phyloP scores from a whole-genome alignment of 2,329 filamentous ascomycete genomes.

The Ascochyta fabae region DNA sequence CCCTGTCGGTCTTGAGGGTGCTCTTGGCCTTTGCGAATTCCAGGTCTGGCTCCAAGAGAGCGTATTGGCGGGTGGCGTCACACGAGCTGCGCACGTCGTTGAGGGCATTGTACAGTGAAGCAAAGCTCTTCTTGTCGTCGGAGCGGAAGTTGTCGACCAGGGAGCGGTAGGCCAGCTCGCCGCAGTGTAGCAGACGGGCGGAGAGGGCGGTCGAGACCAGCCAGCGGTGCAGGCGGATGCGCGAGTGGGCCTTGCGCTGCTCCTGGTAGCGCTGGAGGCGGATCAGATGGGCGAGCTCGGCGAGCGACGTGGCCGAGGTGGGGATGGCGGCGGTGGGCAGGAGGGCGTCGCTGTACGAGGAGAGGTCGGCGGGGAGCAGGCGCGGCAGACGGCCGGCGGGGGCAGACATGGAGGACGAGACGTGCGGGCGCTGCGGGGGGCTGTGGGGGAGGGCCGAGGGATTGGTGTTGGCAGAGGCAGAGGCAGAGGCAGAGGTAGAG shows the following conservation, averaged over 20 bases:
- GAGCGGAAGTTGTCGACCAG: slow-evolving; percentile 79
- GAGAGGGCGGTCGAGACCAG: slow-evolving; percentile 77
- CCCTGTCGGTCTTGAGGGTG: slow-evolving; percentile 51
- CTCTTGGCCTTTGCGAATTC: slow-evolving; percentile 57
- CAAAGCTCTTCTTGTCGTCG: slow-evolving; percentile 80
- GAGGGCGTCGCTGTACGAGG: slow-evolving; percentile 69
- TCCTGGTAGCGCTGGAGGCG: slow-evolving; percentile 81
- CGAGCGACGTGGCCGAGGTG: slow-evolving; percentile 71
- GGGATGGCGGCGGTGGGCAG: slow-evolving; percentile 61
- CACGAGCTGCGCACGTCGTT: slow-evolving; percentile 81
- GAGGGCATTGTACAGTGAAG: slow-evolving; percentile 75
- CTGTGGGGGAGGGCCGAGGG: not conserved
- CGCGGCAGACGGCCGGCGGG: slow-evolving; percentile 56
- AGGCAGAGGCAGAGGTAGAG: too few relatives aligned
- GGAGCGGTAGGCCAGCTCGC: slow-evolving; percentile 75
- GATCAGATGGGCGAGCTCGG: slow-evolving; percentile 79
- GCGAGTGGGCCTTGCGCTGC: slow-evolving; percentile 76
- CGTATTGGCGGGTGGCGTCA: slow-evolving; percentile 73
- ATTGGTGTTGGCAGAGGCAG: too few relatives aligned
- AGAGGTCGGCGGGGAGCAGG: slow-evolving; percentile 69
- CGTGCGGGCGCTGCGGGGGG: slow-evolving; percentile 33
- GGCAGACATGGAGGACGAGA: slow-evolving; percentile 53
- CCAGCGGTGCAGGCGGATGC: slow-evolving; percentile 75
- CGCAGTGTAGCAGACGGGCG: slow-evolving; percentile 74
- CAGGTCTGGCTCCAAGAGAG: slow-evolving; percentile 74